Base-by-base conservation (phyloP, 2,329 filamentous ascomycete species). In the Dactylonectria macrodidyma region DNA sequence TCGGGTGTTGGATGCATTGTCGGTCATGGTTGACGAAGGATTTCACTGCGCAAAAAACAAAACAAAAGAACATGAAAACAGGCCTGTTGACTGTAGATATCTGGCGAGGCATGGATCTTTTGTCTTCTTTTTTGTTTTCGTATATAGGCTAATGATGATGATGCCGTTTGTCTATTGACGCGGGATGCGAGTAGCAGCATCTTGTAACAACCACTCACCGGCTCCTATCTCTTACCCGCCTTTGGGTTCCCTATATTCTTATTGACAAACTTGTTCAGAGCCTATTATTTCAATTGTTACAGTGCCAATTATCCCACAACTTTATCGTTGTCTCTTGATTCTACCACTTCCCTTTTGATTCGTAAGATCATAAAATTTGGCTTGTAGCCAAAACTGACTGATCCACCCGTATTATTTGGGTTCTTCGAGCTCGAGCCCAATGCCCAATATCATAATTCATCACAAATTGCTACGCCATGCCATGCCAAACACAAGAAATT, bases 41-140 rank as follows among this genome's bases (percentile, higher is more conserved):
- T 11, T 65, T 60, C 16, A 26, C 59, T 59, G 34, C 52, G 51
- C 56, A 57, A 55, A 30, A 41, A 26, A 60, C 26, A 68, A 66
- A 71, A 48, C 56, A 57, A 55, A 30, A 41, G 33, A 60, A 68
- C 69, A 71, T 68, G 71, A 68, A 66, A 71, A 69, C 68, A 68
- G 67, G 34, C 65, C 71, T 73, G 67, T 68, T 62, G 58, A 65
- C 46, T 54, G 59, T 65, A 62, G 58, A 62, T 24, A 41, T 2
- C 16, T 44, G 44, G 52, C 36, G 44, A 60, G 59, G 48, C 38
- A 57, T 52, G 55, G 22, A 36, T 46, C 26, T 44, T 70, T 60
- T 47, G 19, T 19, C 19, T 19, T 19, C 19, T 19, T 19, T 19
- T 19, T 19, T 19, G 19, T 26, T 52, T 70, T 62, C 60, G 72